A percentile compares a stretch with the other conserved stretches of the same genome.
Conservation (phyloP, 495 filamentous ascomycete species). For the Penicillium paradoxum region DNA sequence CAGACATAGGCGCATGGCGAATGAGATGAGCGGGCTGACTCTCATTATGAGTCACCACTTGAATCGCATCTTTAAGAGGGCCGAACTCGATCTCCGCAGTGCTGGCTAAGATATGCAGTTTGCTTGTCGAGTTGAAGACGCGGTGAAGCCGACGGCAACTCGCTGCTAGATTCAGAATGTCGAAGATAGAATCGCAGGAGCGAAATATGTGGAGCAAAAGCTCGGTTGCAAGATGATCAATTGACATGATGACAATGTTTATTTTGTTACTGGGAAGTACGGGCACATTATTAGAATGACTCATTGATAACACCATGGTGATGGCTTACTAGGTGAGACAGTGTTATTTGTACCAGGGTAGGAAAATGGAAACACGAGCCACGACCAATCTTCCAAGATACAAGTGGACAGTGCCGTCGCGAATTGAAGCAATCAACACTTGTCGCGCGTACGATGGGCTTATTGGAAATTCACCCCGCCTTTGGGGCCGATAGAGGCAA, state of each 20-base stretch:
- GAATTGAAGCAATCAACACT: constrained; percentile 29
- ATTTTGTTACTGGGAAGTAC: constrained; percentile 10
- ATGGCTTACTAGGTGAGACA: constrained; percentile 5
- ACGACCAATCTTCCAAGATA: background rate
- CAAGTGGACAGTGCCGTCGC: constrained; percentile 26
- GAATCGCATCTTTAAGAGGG: constrained; percentile 55
- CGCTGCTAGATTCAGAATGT: constrained; percentile 50
- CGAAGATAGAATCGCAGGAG: constrained; percentile 46
- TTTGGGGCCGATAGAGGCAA: constrained; percentile 63
- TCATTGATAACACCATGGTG: background rate
- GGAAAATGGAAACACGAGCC: background rate
- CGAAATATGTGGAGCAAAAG: constrained; percentile 57
- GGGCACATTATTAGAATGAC: background rate
- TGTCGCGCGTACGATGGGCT: constrained; percentile 15
- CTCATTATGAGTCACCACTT: constrained; percentile 54
- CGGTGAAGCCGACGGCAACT: constrained; percentile 51
- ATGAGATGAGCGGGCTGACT: constrained; percentile 51
- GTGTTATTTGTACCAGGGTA: background rate
- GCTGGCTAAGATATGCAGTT: constrained; percentile 47
- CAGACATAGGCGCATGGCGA: constrained; percentile 44
- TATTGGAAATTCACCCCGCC: constrained; percentile 60
- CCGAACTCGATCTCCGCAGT: constrained; percentile 55
- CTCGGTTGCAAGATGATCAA: constrained; percentile 55
- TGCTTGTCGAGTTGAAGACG: constrained; percentile 48
- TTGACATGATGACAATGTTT: constrained; percentile 34